These are phyloP conservation scores for Ogataea paradorogensis DNA, from an alignment of 805 yeast genomes.

Conservation along the genomic window DNA sequence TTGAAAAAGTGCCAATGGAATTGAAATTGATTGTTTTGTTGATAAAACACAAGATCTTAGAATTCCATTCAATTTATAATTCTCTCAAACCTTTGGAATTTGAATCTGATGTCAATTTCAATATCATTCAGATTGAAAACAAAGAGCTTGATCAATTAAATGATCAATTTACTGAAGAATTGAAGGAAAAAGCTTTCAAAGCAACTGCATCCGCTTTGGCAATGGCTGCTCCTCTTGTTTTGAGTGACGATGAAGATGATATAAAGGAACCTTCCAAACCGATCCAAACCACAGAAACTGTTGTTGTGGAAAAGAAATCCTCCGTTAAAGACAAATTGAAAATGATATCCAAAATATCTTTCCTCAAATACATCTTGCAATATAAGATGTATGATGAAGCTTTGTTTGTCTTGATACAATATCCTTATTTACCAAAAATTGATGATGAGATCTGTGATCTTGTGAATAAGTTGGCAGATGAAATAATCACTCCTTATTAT, in stretches of 20 bases:
- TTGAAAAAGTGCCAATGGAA: slow-evolving; percentile 26
- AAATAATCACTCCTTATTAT: slow-evolving; percentile 49
- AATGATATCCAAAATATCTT: slow-evolving; percentile 38
- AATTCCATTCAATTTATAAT: slow-evolving; percentile 58
- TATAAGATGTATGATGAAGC: slow-evolving; percentile 65
- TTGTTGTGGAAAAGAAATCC: background rate
- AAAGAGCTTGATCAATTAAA: slow-evolving; percentile 42
- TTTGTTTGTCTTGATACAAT: slow-evolving; percentile 52
- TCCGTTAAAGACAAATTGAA: slow-evolving; percentile 17
- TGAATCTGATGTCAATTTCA: slow-evolving; percentile 17
- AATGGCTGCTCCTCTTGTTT: slow-evolving; percentile 77
- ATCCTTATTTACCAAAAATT: slow-evolving; percentile 58
- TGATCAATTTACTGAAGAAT: slow-evolving; percentile 41
- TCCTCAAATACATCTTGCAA: slow-evolving; percentile 52
- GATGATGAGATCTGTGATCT: slow-evolving; percentile 47
- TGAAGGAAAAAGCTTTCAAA: slow-evolving; percentile 53
- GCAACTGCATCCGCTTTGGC: slow-evolving; percentile 80
- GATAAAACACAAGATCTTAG: slow-evolving; percentile 63
- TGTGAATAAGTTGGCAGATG: slow-evolving; percentile 48
- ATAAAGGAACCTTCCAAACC: slow-evolving; percentile 12
- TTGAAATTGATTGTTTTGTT: slow-evolving; percentile 46
- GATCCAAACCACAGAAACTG: background rate
- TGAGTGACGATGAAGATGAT: slow-evolving; percentile 55
- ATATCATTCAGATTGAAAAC: slow-evolving; percentile 12
- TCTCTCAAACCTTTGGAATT: slow-evolving; percentile 49